A percentile compares a stretch with the other conserved stretches of the same genome.
These are phyloP conservation scores for Sporothrix luriei DNA, from an alignment of 2,329 filamentous ascomycete genomes.

Conservation along the genomic window DNA sequence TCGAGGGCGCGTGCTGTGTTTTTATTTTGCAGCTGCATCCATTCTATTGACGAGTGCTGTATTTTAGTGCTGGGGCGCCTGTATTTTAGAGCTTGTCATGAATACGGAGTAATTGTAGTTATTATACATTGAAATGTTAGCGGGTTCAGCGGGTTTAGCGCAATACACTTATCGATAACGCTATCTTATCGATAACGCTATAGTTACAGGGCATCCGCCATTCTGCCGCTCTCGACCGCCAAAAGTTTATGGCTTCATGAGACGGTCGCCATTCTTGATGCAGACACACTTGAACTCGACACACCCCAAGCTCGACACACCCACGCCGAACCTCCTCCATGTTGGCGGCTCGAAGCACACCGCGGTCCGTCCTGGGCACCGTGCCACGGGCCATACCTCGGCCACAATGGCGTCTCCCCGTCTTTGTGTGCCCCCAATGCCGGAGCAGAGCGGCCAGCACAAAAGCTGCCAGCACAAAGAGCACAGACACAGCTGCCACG, in stretches of 20 bases:
- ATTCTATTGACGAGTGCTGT: conserved; percentile 3
- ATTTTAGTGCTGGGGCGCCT: background rate
- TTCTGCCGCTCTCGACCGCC: too few relatives aligned
- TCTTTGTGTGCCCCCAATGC: background rate
- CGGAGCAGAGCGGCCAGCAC: background rate
- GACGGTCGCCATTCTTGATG: too few relatives aligned
- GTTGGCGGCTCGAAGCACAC: conserved; percentile 18
- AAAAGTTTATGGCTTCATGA: too few relatives aligned
- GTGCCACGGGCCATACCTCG: background rate
- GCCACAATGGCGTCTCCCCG: background rate
- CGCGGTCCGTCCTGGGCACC: background rate
- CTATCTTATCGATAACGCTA: too few relatives aligned
- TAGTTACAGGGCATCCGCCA: too few relatives aligned
- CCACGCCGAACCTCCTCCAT: conserved; percentile 19
- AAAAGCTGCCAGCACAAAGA: background rate
- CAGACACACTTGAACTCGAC: background rate
- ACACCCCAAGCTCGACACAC: background rate
- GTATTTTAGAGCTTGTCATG: background rate
- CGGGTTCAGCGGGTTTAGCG: background rate
- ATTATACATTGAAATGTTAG: background rate
- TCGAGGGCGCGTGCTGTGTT: background rate
- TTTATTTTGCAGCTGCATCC: background rate
- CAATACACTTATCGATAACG: conserved; percentile 17
- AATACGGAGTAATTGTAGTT: too few relatives aligned
- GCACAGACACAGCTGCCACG: background rate